Evolutionary conservation across 495 filamentous ascomycete genomes (phyloP).

Genomic region (Aspergillus baeticus): DNA sequence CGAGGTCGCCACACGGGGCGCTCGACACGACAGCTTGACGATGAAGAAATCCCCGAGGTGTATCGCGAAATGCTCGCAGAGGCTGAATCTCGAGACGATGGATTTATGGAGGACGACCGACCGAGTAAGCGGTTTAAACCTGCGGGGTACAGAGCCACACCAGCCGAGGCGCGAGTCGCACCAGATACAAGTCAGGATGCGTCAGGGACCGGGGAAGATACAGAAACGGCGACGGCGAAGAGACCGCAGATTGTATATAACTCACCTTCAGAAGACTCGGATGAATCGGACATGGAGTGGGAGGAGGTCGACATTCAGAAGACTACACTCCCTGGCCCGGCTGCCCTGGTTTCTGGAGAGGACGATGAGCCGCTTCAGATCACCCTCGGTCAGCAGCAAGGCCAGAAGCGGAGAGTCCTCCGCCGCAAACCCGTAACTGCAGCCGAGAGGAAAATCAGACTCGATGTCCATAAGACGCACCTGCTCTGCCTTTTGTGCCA

Average conservation of each 20-base stretch:
- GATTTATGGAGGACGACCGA: slow-evolving; percentile 29
- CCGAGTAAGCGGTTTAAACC: slow-evolving; percentile 47
- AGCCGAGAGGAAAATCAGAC: slow-evolving; percentile 66
- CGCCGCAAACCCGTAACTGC: slow-evolving; percentile 63
- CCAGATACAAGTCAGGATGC: slow-evolving; percentile 8
- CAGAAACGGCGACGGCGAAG: no score
- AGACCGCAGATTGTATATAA: slow-evolving; percentile 45
- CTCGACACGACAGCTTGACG: slow-evolving; percentile 8
- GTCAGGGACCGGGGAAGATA: slow-evolving; percentile 12
- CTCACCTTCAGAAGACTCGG: slow-evolving; percentile 36
- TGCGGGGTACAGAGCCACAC: slow-evolving; percentile 27
- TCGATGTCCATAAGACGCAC: slow-evolving; percentile 84
- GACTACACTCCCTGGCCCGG: slow-evolving; percentile 26
- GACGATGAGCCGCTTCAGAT: slow-evolving; percentile 53
- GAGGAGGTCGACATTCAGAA: slow-evolving; percentile 64
- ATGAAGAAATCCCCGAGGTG: slow-evolving; percentile 47
- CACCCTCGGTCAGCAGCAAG: slow-evolving; percentile 50
- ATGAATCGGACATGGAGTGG: slow-evolving; percentile 68
- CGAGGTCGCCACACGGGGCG: slow-evolving; percentile 17
- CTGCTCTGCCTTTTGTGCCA: slow-evolving; percentile 78
- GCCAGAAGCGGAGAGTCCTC: slow-evolving; percentile 26
- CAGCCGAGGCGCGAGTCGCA: slow-evolving; percentile 10
- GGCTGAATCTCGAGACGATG: slow-evolving; percentile 46
- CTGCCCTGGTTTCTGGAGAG: slow-evolving; percentile 5
- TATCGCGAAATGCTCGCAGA: slow-evolving; percentile 70